A percentile compares a stretch with the other conserved stretches of the same genome.
Conservation (phyloP, 1,139 yeast species). For the Geotrichum siamense region DNA sequence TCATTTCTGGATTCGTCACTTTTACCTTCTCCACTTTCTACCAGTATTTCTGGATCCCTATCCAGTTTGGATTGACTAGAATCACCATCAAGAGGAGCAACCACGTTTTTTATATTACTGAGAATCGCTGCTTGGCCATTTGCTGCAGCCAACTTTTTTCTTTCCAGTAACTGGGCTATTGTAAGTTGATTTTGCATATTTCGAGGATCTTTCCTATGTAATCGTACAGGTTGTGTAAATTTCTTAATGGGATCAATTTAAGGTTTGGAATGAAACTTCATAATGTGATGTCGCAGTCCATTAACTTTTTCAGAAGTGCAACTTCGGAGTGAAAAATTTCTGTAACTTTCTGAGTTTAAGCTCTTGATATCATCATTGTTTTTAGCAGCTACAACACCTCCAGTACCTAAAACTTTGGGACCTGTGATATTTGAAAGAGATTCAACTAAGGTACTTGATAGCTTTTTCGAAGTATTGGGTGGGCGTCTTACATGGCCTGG, state of each 20-base stretch:
- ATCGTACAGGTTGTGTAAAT: constrained; percentile 73
- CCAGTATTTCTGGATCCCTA: constrained; percentile 32
- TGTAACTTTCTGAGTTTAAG: constrained; percentile 31
- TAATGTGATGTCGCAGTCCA: constrained; percentile 69
- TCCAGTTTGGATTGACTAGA: constrained; percentile 21
- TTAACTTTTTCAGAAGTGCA: constrained; percentile 65
- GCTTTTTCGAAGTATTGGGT: too few species aligned
- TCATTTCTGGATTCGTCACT: constrained; percentile 26
- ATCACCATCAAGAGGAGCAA: constrained; percentile 18
- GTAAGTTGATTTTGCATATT: constrained; percentile 80
- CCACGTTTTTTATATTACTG: constrained; percentile 10
- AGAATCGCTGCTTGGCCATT: constrained; percentile 30
- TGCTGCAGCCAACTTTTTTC: constrained; percentile 40
- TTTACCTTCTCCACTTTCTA: constrained; percentile 27
- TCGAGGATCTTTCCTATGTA: constrained; percentile 89
- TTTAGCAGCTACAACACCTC: too few species aligned
- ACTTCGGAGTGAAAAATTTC: constrained; percentile 64
- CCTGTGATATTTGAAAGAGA: too few species aligned
- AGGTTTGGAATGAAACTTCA: constrained; percentile 58
- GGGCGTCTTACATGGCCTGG: too few species aligned
- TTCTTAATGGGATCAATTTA: constrained; percentile 62
- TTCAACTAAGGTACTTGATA: too few species aligned
- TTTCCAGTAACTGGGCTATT: constrained; percentile 52
- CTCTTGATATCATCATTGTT: too few species aligned
- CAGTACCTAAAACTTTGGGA: too few species aligned